These are phyloP conservation scores for Paxillus ammoniavirescens DNA, from an alignment of 768 basidiomycete genomes.

Conservation along the genomic window DNA sequence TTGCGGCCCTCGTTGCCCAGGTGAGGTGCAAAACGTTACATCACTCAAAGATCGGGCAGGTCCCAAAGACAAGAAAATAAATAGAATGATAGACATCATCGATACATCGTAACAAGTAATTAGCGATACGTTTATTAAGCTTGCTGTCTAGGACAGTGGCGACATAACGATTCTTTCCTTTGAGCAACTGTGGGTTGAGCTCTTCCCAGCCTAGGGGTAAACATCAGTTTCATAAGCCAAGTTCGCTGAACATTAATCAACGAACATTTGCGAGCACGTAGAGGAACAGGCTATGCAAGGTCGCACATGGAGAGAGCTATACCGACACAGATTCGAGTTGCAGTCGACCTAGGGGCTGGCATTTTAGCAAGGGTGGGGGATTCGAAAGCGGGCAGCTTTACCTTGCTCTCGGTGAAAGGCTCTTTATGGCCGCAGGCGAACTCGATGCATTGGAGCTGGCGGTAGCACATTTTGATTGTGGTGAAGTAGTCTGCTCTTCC, in stretches of 20 bases:
- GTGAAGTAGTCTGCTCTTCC: constrained; percentile 6
- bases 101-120: constrained; percentile 11
- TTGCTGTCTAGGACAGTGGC: constrained; percentile 18
- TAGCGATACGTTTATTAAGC: constrained; percentile 3
- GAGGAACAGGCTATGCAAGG: constrained; percentile 36
- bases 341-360: constrained; percentile 40
- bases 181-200: constrained; percentile 21
- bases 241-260: background rate
- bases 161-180: constrained; percentile 17
- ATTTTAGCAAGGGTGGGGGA: constrained; percentile 17
- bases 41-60: constrained; percentile 12
- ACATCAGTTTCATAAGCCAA: constrained; percentile 15
- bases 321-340: constrained; percentile 38
- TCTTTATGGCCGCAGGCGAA: constrained; percentile 40
- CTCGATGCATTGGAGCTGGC: constrained; percentile 36
- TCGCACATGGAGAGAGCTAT: constrained; percentile 37
- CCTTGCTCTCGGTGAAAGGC: constrained; percentile 30
- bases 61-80: constrained; percentile 1
- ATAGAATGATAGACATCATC: constrained; percentile 20
- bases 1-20: constrained; percentile 24
- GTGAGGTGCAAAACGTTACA: constrained; percentile 12
- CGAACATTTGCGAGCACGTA: constrained; percentile 43
- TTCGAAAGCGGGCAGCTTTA: constrained; percentile 24
- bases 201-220: constrained; percentile 17
- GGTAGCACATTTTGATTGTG: constrained; percentile 40